Evolutionary conservation across 2,329 filamentous ascomycete genomes (phyloP), one percentile per base, ranked within the genome.

Genomic region (Colletotrichum lentis): DNA sequence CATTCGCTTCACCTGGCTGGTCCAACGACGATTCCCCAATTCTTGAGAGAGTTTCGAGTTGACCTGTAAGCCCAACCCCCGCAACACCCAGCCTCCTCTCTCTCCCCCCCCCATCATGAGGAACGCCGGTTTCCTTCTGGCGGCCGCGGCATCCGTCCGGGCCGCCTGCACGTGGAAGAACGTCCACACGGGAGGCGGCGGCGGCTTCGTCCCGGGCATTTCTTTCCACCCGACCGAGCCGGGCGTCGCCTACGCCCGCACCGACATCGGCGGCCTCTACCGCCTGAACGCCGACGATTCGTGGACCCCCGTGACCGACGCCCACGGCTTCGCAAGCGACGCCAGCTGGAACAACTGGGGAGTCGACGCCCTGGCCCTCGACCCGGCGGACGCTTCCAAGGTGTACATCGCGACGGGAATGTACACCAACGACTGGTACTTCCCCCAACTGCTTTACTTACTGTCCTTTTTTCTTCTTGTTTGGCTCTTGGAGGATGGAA

Each of bases 181-280:
- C 72, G 84, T 83, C 53, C 78, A 77, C 58, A 84, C 86, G 52
- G 85, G 85, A 64, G 85, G 84, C 18, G 86, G 86, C 16, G 85
- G 86, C 59, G 86, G 86, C 39, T 88, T 88, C 71, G 80, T 85
- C 4, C 81, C 84, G 5, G 81, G 85, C 24, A 85, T 88, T 59
- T 79, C 85, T n/a, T 88, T 87, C 76, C 85, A 88, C 71, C 84
- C 83, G 5, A 81, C 77, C 43, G 76, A 75, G 6, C 78, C 82
- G 69, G 85, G 84, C 5, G 75, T 87, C 7, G 84, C 84, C 2
- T 88, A 87, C 71, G 84, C 83, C 27, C 80, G 85, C 46, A 86
- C 86, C 2, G 85, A 88, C 68, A 87, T 88, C 69, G 85, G 86
- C 20, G 85, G 86, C 10, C 78, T 85, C 12, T 87, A 88, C 75